Evolutionary conservation across 1,139 yeast genomes (phyloP).

Genomic region (Saccharomycopsis crataegensis): DNA sequence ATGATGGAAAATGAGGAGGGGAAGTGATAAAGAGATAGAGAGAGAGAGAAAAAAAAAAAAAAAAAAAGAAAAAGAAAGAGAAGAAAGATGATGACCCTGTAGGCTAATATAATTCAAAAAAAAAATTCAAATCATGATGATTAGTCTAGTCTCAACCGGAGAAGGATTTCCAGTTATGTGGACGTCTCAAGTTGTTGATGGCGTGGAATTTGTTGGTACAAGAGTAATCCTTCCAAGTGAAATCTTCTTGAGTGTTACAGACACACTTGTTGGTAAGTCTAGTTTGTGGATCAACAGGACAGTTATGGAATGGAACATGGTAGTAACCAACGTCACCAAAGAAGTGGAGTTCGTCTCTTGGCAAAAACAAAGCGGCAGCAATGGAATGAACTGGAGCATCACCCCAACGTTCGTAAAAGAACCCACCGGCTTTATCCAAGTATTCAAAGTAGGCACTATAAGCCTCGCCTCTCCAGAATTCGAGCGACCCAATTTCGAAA

Average conservation of each 20-base stretch:
- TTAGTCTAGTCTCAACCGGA: conserved; percentile 22
- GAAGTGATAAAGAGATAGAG: too few species aligned
- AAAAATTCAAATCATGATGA: background rate
- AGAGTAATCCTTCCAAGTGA: conserved; percentile 82
- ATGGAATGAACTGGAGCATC: conserved; percentile 89
- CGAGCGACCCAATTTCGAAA: conserved; percentile 70
- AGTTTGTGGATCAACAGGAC: conserved; percentile 58
- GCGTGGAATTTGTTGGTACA: conserved; percentile 72
- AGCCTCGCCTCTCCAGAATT: conserved; percentile 68
- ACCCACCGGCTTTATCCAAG: conserved; percentile 76
- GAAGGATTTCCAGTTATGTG: conserved; percentile 69
- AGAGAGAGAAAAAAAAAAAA: background rate
- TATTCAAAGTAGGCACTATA: conserved; percentile 61
- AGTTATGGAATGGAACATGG: conserved; percentile 71
- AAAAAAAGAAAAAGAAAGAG: background rate
- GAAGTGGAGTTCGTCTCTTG: conserved; percentile 61
- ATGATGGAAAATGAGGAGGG: too few species aligned
- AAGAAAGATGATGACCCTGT: background rate
- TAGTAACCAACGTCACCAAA: conserved; percentile 79
- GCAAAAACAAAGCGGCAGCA: conserved; percentile 72
- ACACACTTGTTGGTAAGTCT: conserved; percentile 54
- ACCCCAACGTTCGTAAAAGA: conserved; percentile 90
- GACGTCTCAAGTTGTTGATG: conserved; percentile 54
- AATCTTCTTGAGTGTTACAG: conserved; percentile 68
- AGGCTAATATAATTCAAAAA: background rate